A percentile compares a stretch with the other conserved stretches of the same genome.
Evolutionary conservation across 495 filamentous ascomycete species (phyloP).

Genomic region (Haplographium delicatum): DNA sequence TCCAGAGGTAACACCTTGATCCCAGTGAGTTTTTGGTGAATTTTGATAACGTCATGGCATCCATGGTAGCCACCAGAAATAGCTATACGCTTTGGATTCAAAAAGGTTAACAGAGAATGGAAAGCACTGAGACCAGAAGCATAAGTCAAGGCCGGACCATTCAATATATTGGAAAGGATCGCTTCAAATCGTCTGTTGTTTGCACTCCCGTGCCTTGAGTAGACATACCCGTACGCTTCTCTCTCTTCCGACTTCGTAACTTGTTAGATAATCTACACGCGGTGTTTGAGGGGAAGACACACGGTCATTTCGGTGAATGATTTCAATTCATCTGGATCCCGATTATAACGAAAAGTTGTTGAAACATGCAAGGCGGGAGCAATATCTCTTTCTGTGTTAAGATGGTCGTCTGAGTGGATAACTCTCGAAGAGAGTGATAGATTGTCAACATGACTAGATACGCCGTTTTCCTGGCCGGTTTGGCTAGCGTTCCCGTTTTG

Average conservation of each 20-base stretch:
- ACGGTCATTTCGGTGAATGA: constrained; percentile 38
- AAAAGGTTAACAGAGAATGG: constrained; percentile 69
- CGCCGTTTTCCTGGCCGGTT: no score
- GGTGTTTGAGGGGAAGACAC: constrained; percentile 27
- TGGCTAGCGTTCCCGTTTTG: no score
- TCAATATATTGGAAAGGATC: constrained; percentile 66
- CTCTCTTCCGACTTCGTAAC: constrained; percentile 32
- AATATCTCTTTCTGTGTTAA: constrained; percentile 68
- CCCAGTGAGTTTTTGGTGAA: constrained; percentile 67
- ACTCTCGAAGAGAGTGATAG: constrained; percentile 61
- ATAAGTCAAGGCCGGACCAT: constrained; percentile 68
- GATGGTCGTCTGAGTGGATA: constrained; percentile 81
- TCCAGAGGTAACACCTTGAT: constrained; percentile 61
- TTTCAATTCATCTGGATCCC: constrained; percentile 57
- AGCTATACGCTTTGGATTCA: constrained; percentile 73
- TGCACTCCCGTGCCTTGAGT: constrained; percentile 71
- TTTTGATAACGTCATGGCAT: constrained; percentile 72
- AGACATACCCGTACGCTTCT: constrained; percentile 57
- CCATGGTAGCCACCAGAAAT: constrained; percentile 89
- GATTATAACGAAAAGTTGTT: constrained; percentile 79
- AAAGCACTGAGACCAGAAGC: constrained; percentile 81
- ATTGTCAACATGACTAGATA: no score
- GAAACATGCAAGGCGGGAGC: constrained; percentile 82
- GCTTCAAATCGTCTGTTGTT: constrained; percentile 80
- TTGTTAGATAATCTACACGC: constrained; percentile 15